Evolutionary conservation across 768 basidiomycete species (phyloP).

Genomic region (Mycena rebaudengoi): DNA sequence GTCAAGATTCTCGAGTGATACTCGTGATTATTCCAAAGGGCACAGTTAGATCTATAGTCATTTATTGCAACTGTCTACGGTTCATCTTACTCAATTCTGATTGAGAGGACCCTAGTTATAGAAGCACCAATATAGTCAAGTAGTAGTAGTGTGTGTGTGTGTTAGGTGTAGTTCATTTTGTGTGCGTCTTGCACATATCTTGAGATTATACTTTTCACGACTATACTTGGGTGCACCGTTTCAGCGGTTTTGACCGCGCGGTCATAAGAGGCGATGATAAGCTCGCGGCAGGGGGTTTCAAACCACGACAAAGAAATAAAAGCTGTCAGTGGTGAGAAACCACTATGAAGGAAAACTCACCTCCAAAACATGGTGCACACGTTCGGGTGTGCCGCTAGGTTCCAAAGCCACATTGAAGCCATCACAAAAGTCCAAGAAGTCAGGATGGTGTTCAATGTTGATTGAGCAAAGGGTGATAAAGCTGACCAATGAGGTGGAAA

Average conservation of each 20-base stretch:
- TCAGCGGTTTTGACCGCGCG: neutral
- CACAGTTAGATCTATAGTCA: too few species aligned
- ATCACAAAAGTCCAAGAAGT: neutral
- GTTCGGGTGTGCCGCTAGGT: neutral
- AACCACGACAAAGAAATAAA: constrained; percentile 2
- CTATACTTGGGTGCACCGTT: too few species aligned
- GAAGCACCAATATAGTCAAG: too few species aligned
- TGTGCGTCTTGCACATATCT: too few species aligned
- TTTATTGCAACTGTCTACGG: too few species aligned
- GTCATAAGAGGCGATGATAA: neutral
- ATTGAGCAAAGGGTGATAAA: neutral
- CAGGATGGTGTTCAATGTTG: neutral
- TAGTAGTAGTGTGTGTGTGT: too few species aligned
- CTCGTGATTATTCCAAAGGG: too few species aligned
- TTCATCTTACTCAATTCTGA: too few species aligned
- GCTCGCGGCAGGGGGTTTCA: neutral
- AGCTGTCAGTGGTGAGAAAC: neutral
- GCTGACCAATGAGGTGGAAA: neutral
- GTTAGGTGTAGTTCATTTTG: too few species aligned
- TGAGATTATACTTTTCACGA: too few species aligned
- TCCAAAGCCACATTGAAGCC: constrained; percentile 2
- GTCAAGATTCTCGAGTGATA: too few species aligned
- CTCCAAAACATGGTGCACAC: constrained; percentile 1
- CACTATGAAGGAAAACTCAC: neutral
- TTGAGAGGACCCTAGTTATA: too few species aligned